phyloP scores from a whole-genome alignment of 2,329 filamentous ascomycete genomes.

The Diaporthe sp. region DNA sequence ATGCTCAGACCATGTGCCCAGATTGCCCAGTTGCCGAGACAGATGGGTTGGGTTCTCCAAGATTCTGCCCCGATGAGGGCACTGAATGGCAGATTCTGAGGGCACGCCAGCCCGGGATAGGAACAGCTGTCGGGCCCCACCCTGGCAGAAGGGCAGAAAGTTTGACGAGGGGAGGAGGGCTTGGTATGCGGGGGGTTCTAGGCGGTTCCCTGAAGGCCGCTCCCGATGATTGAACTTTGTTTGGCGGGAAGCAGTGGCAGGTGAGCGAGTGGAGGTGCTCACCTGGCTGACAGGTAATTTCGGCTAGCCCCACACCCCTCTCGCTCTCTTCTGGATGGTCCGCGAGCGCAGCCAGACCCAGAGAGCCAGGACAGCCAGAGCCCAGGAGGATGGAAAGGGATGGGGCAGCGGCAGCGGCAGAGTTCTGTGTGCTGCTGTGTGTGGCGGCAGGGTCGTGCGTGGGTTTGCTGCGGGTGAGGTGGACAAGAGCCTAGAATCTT shows the following conservation, averaged over 20 bases:
- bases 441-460: neutral
- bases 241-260: constrained; percentile 25
- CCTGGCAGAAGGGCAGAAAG: constrained; percentile 25
- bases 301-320: neutral
- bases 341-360: constrained; percentile 2
- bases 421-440: neutral
- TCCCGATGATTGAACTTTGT: constrained; percentile 30
- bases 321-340: neutral
- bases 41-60: constrained; percentile 7
- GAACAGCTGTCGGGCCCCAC: constrained; percentile 28
- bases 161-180: constrained; percentile 27
- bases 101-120: constrained; percentile 11
- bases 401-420: constrained; percentile 4
- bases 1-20: constrained; percentile 20
- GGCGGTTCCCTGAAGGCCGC: constrained; percentile 36
- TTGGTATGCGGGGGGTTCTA: constrained; percentile 36
- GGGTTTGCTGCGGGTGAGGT: neutral
- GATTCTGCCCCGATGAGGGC: constrained; percentile 21
- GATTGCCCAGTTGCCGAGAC: constrained; percentile 20
- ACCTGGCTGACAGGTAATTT: constrained; percentile 30
- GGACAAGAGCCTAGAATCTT: constrained; percentile 37
- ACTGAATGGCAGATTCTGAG: constrained; percentile 9
- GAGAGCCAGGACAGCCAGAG: constrained; percentile 8
- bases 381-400: constrained; percentile 27
- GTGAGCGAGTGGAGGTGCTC: constrained; percentile 17